phyloP scores from a whole-genome alignment of 2,329 filamentous ascomycete species.

The Aspergillus pseudoterreus region DNA sequence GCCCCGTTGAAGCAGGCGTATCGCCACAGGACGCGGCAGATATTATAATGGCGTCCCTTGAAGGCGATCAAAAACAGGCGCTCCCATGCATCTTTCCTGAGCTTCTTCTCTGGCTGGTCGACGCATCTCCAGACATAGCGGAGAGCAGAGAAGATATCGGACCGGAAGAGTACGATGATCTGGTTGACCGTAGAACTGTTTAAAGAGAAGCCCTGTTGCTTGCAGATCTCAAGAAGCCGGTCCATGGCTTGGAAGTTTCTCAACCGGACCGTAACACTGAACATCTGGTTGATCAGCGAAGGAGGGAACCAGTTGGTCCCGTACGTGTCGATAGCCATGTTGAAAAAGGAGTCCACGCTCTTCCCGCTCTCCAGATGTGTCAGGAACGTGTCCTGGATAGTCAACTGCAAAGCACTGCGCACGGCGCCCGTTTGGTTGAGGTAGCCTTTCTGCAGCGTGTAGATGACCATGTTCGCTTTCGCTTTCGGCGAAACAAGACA shows the following conservation, averaged over 20 bases:
- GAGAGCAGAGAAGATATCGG: slow-evolving; percentile 22
- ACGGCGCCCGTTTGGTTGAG: slow-evolving; percentile 21
- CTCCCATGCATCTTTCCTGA: slow-evolving; percentile 27
- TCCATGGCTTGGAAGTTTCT: slow-evolving; percentile 24
- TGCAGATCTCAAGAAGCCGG: slow-evolving; percentile 30
- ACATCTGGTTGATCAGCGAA: slow-evolving; percentile 35
- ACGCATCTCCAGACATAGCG: slow-evolving; percentile 21
- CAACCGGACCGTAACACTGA: slow-evolving; percentile 27
- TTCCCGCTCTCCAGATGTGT: slow-evolving; percentile 31
- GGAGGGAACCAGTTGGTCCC: slow-evolving; percentile 36
- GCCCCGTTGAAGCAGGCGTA: slow-evolving; percentile 42
- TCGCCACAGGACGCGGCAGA: slow-evolving; percentile 46
- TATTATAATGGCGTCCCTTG: slow-evolving; percentile 36
- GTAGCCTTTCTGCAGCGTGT: slow-evolving; percentile 31
- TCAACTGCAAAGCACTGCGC: slow-evolving; percentile 25
- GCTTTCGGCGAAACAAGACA: slow-evolving; percentile 23
- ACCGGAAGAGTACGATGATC: slow-evolving; percentile 24
- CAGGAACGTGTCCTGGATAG: slow-evolving; percentile 30
- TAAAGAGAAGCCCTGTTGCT: slow-evolving; percentile 23
- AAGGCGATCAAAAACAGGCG: slow-evolving; percentile 43
- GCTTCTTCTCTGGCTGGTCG: slow-evolving; percentile 12
- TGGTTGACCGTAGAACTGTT: slow-evolving; percentile 26
- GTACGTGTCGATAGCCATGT: slow-evolving; percentile 33
- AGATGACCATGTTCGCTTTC: slow-evolving; percentile 26
- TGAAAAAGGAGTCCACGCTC: slow-evolving; percentile 35